Evolutionary conservation across 2,329 filamentous ascomycete genomes (phyloP), one percentile per base, ranked within the genome.

Genomic region (Penicillium sp.): DNA sequence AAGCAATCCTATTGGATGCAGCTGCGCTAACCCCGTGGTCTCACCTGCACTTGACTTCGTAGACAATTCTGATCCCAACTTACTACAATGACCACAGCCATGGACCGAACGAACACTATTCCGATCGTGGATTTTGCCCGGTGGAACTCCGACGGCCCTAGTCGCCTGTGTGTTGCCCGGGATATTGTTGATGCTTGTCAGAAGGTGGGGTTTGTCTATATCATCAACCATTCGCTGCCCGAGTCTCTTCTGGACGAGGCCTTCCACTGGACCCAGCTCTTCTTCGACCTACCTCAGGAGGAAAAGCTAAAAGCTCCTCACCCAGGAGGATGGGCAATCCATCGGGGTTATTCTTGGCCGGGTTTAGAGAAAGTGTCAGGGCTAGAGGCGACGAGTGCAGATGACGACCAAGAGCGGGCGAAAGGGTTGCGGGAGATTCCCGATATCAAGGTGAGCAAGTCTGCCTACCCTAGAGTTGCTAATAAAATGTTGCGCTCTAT

Each of bases 311-410:
- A 76, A 52, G 80, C 80, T 1, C 79, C 79, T 4, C 80, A 82
- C 67, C 80, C 80, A 3, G 70, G 75, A 10, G 81, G 80, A 9
- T 78, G 77, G 57, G 73, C 70, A 10, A 74, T 82, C 2, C 80
- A 84, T 64, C 75, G 82, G 48, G 82, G 82, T n/a, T 84, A 84
- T 63, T 84, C 80, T 1, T 81, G 80, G 75, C 80, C 80, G 0
- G 82, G 82, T 0, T 62, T 82, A 49, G 82, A 84, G 67, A 83
- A 84, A 61, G 80, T 82, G 5, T 80, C 79, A 11, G 79, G 80
- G 29, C 29, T 49, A 3, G 47, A 52, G 61, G 74, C 75, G 7
- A 75, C 79, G 16, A 70, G 68, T 39, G 76, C 75, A 2, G 72
- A 63, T 29, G 69, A 75, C 7, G 75, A 80, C 31, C 71, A 78